phyloP scores from a whole-genome alignment of 2,329 filamentous ascomycete species.

The Pleomassaria siparia region DNA sequence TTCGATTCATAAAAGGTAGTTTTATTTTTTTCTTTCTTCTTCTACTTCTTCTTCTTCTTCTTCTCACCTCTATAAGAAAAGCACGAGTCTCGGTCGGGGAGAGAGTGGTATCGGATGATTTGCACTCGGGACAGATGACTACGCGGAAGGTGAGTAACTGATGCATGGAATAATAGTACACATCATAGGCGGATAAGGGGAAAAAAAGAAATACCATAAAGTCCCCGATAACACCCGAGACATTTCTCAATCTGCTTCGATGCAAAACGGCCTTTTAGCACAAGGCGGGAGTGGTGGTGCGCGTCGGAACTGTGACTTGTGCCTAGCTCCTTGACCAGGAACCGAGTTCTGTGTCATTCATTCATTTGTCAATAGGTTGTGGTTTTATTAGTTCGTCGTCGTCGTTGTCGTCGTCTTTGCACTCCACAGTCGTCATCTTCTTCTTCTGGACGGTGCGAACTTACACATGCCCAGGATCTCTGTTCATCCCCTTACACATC shows the following conservation, averaged over 20 bases:
- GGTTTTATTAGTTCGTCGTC: no score
- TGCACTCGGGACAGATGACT: constrained; percentile 1
- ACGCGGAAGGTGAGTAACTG: neutral
- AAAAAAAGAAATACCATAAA: constrained; percentile 62
- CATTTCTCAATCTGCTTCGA: constrained; percentile 98
- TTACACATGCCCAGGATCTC: constrained; percentile 1
- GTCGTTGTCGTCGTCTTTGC: no score
- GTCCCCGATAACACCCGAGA: constrained; percentile 85
- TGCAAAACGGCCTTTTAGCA: constrained; percentile 98
- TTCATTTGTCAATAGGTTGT: no score
- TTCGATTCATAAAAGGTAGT: neutral
- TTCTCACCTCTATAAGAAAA: neutral
- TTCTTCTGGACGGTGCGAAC: neutral
- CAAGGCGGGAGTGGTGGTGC: constrained; percentile 81
- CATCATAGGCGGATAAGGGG: no score
- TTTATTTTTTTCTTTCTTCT: neutral
- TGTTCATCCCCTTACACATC: neutral
- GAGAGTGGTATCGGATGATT: neutral
- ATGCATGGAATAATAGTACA: no score
- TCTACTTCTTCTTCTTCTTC: neutral
- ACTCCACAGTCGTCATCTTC: constrained; percentile 60
- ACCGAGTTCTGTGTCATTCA: constrained; percentile 96
- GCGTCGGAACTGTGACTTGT: constrained; percentile 90
- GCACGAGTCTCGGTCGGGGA: neutral
- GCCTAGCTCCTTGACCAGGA: constrained; percentile 93